A percentile compares a stretch with the other conserved stretches of the same genome.
Evolutionary conservation across 306 rosid species (phyloP).

Genomic region (Cicer yamashitae): DNA sequence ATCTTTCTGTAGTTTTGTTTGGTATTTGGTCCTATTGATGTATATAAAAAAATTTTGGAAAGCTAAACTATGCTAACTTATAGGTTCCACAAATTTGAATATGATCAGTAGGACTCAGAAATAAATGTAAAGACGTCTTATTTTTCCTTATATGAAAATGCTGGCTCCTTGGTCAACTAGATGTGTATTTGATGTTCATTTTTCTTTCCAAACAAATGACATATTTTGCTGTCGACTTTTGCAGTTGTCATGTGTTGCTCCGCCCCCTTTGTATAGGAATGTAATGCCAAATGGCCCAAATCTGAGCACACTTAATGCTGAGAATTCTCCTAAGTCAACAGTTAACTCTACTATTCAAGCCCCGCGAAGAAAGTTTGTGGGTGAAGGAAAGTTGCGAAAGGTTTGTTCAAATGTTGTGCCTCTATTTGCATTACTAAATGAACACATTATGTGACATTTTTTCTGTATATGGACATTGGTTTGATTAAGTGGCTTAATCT

Average conservation of each 20-base stretch:
- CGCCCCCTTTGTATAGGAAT: constrained; percentile 86
- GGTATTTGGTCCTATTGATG: constrained; percentile 9
- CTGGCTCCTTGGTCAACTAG: constrained; percentile 12
- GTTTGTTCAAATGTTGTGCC: constrained; percentile 50
- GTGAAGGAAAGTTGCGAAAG: constrained; percentile 93
- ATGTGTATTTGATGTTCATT: constrained; percentile 20
- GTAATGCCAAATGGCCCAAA: constrained; percentile 69
- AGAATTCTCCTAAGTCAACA: constrained; percentile 79
- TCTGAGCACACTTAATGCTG: constrained; percentile 60
- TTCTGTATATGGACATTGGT: background rate
- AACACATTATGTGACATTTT: constrained; percentile 8
- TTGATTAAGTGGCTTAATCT: constrained; percentile 32
- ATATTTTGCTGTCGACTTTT: constrained; percentile 39
- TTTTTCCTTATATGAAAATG: constrained; percentile 33
- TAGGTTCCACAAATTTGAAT: constrained; percentile 32
- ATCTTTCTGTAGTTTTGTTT: constrained; percentile 39
- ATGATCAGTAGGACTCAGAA: constrained; percentile 15
- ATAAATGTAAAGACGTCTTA: background rate
- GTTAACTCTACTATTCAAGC: constrained; percentile 80
- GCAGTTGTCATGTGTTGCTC: constrained; percentile 87
- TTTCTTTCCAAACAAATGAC: constrained; percentile 11
- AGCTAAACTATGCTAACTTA: constrained; percentile 22
- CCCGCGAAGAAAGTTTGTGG: constrained; percentile 91
- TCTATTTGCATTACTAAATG: constrained; percentile 32
- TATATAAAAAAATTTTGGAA: constrained; percentile 1